Base-by-base conservation (phyloP, 2,329 filamentous ascomycete species). In the Neophaeococcomyces mojaviensis region DNA sequence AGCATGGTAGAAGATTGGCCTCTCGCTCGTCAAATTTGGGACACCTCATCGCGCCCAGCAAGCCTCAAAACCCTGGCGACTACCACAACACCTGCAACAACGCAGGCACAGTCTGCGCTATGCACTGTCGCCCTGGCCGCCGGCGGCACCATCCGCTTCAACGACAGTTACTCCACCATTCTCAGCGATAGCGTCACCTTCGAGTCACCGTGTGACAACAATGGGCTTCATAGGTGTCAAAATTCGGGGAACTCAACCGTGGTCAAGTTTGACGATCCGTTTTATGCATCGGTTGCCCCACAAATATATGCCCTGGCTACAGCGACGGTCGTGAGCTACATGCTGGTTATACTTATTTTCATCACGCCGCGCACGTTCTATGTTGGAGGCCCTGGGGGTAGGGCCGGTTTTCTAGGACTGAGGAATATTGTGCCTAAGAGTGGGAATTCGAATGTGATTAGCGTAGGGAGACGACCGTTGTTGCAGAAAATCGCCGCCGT, bases 351-450 rank as follows among this genome's bases (percentile, higher is more conserved):
- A 52, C 94, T 96, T 77, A 80, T 97, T 31, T 79, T 95, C 61
- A 88, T 96, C 58, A 94, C 88, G 0, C 90, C 90, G n/a, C 81
- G 90, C 42, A 95, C 92, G 3, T 95, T 92, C 63, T 82, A 94
- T 52, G 81, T 94, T 48, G 88, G 88, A 44, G 87, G 88, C 18
- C 68, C 74, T 3, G 73, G 74, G 7, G 71, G 74, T 30, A 70
- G 72, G 22, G 80, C 86, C 39, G 86, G 90, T 36, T 83, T 92
- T 48, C 72, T 94, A 39, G 87, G 88, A 48, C 89, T 95, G 66
- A 94, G 89, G 39, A 86, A 84, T 61, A 83, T 86, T 42, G 86
- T 86, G 2, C 81, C 82, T 12, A 78, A 69, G 10, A 49, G 51
- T 26, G 50, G 50, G 40, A 70, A 71, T 51, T 77, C 74, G 15